Conservation (phyloP, 208 protist species). For the Kentomonas sorsogonicus region DNA sequence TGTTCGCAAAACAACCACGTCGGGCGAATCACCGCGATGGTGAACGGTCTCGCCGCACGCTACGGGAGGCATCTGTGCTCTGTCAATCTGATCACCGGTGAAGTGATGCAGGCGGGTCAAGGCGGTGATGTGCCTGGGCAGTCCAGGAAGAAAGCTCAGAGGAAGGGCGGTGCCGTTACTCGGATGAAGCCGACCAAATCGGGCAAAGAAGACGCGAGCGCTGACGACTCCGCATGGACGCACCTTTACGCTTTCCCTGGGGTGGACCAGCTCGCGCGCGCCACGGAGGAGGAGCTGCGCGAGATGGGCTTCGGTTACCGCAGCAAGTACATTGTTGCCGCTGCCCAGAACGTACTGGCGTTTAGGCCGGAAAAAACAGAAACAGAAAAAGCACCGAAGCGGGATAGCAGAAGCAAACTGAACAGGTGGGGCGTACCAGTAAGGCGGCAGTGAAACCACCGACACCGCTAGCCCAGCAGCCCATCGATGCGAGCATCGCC, state of each 20-base stretch:
- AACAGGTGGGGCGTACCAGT: no score
- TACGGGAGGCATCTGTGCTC: conserved; percentile 58
- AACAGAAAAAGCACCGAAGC: background rate
- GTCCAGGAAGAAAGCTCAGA: no score
- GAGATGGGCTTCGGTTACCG: conserved; percentile 66
- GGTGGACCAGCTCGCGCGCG: conserved; percentile 27
- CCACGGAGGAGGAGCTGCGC: conserved; percentile 33
- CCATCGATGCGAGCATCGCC: background rate
- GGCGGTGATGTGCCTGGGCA: background rate
- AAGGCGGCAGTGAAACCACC: background rate
- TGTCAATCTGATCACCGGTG: conserved; percentile 28
- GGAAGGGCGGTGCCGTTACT: no score
- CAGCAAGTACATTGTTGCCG: conserved; percentile 54
- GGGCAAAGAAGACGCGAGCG: background rate
- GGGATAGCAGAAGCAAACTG: no score
- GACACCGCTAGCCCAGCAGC: no score
- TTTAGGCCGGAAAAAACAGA: background rate
- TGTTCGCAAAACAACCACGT: conserved; percentile 86
- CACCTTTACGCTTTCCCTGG: conserved; percentile 45
- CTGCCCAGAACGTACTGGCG: conserved; percentile 3
- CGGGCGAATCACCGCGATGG: conserved; percentile 56
- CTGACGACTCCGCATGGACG: conserved; percentile 19
- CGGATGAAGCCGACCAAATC: no score
- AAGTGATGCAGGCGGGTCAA: conserved; percentile 13
- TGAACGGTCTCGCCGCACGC: conserved; percentile 30